Base-by-base conservation (phyloP, 106 monocot genomes). In the Triglochin maritima region DNA sequence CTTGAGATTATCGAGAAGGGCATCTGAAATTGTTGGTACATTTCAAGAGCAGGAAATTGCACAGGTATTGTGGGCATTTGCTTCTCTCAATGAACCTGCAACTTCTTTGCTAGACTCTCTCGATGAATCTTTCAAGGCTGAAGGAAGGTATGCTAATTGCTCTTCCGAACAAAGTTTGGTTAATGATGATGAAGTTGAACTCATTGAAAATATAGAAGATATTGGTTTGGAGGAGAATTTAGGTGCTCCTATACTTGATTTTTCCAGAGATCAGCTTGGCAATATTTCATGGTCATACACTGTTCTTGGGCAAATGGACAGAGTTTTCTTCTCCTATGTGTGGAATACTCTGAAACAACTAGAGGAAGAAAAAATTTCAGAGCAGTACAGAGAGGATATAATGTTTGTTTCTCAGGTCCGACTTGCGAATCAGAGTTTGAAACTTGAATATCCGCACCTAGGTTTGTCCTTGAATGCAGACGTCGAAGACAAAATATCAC, bases 201-300 rank as follows among this genome's bases (percentile, higher is more conserved):
- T 5, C 6, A 46, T 71, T 75, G 50, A 73, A 12, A 72, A 60
- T 42, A 63, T 58, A 11, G 67, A 65, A 74, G 68, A 51, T 56
- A 12, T 45, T 58, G 64, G 56, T 70, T 41, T 29, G 3, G 60
- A 67, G 41, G 48, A n/a, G 44, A 11, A 16, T 62, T 50, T n/a
- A 53, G 46, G 4, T 46, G 41, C 12, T 12, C 49, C 47, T 54
- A 14, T 56, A 2, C 67, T 91, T 59, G 79, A 79, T 50, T 92
- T 98, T 56, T 86, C 57, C 5, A 80, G 88, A 74, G 86, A 84
- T 77, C 98, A 98, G 72, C 73, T 98, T 55, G 98, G 88, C 7
- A 98, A 86, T 47, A 73, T 98, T 61, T 78, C 86, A 52, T 98
- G 98, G 98, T 92, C 98, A 15, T 92, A 84, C 71, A 79, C 88